These are phyloP conservation scores for Nannizzia gypsea DNA, from an alignment of 2,329 filamentous ascomycete species.

Conservation along the genomic window DNA sequence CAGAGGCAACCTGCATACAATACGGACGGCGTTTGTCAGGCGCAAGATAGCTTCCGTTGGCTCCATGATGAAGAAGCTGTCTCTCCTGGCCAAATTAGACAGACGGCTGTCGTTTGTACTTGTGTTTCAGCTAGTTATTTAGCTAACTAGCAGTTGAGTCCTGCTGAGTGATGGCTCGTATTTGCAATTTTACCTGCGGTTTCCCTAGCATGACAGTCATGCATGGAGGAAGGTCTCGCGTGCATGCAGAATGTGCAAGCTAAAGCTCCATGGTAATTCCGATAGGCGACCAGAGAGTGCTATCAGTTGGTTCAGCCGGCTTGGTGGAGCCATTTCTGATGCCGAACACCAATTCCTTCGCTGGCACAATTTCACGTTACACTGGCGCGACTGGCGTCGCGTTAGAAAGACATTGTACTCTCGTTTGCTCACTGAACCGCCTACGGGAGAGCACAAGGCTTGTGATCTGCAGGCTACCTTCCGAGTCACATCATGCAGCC, in stretches of 20 bases:
- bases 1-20: background rate
- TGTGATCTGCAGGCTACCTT: background rate
- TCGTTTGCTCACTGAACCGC: background rate
- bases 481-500: background rate
- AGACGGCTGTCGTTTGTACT: background rate
- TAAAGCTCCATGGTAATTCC: background rate
- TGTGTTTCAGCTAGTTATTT: background rate
- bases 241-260: background rate
- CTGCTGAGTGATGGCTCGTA: background rate
- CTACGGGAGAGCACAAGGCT: background rate
- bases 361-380: conserved; percentile 1
- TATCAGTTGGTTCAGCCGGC: background rate
- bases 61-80: background rate
- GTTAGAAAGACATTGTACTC: background rate
- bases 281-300: background rate
- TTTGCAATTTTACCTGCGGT: background rate
- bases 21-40: background rate
- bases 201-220: background rate
- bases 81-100: too few relatives aligned
- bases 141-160: background rate
- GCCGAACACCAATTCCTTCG: background rate
- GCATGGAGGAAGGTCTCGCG: background rate
- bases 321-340: background rate
- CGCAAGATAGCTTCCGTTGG: background rate
- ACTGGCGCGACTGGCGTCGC: conserved; percentile 1